Conservation (phyloP, 2,329 filamentous ascomycete species). For the Ceratocystis huliohia region DNA sequence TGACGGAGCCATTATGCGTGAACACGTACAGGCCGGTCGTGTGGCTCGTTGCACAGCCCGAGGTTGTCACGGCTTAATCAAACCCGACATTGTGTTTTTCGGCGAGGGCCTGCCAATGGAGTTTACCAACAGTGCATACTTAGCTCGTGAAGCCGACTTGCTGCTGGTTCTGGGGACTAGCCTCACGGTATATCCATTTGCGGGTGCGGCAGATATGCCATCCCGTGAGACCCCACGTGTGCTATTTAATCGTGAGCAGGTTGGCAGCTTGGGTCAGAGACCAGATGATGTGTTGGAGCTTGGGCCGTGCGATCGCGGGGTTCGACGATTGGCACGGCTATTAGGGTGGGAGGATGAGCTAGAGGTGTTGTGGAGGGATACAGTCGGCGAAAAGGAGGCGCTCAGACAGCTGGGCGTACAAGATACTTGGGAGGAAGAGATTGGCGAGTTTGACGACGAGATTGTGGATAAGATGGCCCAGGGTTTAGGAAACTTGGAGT, state of each 20-base stretch:
- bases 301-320: conserved; percentile 70
- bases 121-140: conserved; percentile 33
- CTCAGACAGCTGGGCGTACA: conserved; percentile 33
- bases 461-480: conserved; percentile 33
- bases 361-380: conserved; percentile 57
- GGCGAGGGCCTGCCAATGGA: conserved; percentile 50
- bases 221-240: conserved; percentile 55
- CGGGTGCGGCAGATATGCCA: conserved; percentile 58
- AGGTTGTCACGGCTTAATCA: conserved; percentile 65
- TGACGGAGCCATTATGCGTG: conserved; percentile 60
- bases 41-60: conserved; percentile 55
- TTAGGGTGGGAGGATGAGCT: conserved; percentile 80
- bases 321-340: conserved; percentile 63
- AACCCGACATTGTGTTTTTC: conserved; percentile 93
- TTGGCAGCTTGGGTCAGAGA: conserved; percentile 64
- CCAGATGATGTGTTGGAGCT: conserved; percentile 75
- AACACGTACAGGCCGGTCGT: conserved; percentile 50
- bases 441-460: conserved; percentile 31
- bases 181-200: conserved; percentile 78
- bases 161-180: conserved; percentile 83
- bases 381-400: conserved; percentile 50
- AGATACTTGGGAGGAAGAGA: conserved; percentile 27
- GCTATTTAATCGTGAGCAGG: conserved; percentile 74
- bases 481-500: conserved; percentile 28
- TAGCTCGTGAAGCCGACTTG: conserved; percentile 52